A percentile compares a stretch with the other conserved stretches of the same genome.
Conservation (phyloP, 805 yeast genomes). For the Candida odintsovae region DNA sequence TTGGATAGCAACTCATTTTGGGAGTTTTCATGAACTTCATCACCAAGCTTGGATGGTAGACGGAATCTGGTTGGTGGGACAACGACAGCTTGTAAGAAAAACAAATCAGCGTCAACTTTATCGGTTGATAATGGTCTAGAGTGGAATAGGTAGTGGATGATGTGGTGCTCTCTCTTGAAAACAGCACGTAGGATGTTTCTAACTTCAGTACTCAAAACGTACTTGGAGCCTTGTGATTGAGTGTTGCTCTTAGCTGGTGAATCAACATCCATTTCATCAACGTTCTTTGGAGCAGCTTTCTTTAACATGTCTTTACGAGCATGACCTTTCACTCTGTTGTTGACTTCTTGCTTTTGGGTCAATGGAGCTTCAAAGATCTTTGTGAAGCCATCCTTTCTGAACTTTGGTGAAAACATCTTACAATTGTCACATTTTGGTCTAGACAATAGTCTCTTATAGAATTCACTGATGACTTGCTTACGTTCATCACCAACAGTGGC, state of each 20-base stretch:
- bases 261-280: constrained; percentile 28
- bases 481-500: constrained; percentile 87
- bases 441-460: constrained; percentile 64
- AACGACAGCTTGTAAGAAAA: constrained; percentile 80
- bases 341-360: constrained; percentile 71
- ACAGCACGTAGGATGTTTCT: constrained; percentile 71
- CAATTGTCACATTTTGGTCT: constrained; percentile 94
- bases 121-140: constrained; percentile 59
- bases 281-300: constrained; percentile 8
- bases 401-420: constrained; percentile 90
- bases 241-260: constrained; percentile 7
- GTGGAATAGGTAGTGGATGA: constrained; percentile 73
- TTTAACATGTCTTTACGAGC: constrained; percentile 66
- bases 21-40: constrained; percentile 89
- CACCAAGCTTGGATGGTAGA: constrained; percentile 94
- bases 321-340: constrained; percentile 79
- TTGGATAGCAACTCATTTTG: constrained; percentile 85
- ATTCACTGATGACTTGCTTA: constrained; percentile 63
- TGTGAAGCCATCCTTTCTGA: constrained; percentile 90
- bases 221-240: constrained; percentile 69
- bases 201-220: constrained; percentile 82
- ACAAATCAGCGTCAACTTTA: constrained; percentile 64
- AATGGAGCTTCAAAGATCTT: constrained; percentile 88
- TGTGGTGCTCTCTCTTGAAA: constrained; percentile 64
- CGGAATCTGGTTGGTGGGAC: constrained; percentile 98